Evolutionary conservation across 106 monocot species (phyloP).

Genomic region (Phalaenopsis aphrodite): DNA sequence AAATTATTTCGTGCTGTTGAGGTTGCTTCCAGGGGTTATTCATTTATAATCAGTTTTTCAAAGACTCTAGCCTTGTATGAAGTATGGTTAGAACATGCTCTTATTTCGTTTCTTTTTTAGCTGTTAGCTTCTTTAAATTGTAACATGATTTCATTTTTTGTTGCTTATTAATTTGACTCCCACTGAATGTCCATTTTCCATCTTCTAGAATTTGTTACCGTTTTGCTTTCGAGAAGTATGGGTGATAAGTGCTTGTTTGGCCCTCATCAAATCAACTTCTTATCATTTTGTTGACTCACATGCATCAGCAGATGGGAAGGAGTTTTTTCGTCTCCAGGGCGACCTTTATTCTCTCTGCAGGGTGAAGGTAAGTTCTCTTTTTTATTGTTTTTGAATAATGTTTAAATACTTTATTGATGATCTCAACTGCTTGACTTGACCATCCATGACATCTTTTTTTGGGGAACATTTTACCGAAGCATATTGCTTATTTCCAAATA

Average conservation of each 20-base stretch:
- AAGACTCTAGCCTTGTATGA: slow-evolving; percentile 75
- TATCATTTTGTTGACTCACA: slow-evolving; percentile 38
- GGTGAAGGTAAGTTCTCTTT: slow-evolving; percentile 48
- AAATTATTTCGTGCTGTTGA: slow-evolving; percentile 77
- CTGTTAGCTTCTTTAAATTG: background rate
- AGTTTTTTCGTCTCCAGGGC: slow-evolving; percentile 84
- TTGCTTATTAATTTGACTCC: background rate
- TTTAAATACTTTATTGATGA: background rate
- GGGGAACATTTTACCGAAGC: background rate
- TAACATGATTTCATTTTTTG: background rate
- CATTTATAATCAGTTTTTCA: slow-evolving; percentile 85
- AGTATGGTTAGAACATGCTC: slow-evolving; percentile 30
- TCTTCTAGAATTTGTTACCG: slow-evolving; percentile 67
- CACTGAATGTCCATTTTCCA: slow-evolving; percentile 3
- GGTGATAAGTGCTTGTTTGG: slow-evolving; percentile 81
- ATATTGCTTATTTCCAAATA: background rate
- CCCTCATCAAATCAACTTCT: slow-evolving; percentile 59
- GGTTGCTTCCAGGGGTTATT: slow-evolving; percentile 84
- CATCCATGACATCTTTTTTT: background rate
- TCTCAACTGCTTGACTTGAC: background rate
- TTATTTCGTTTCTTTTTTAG: background rate
- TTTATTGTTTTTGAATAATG: slow-evolving; percentile 1
- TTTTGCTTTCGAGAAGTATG: slow-evolving; percentile 97
- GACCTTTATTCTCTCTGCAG: slow-evolving; percentile 90
- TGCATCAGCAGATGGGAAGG: slow-evolving; percentile 72